These are phyloP conservation scores for Pouteria campechiana DNA, from an alignment of 179 eudicot genomes.

Conservation along the genomic window DNA sequence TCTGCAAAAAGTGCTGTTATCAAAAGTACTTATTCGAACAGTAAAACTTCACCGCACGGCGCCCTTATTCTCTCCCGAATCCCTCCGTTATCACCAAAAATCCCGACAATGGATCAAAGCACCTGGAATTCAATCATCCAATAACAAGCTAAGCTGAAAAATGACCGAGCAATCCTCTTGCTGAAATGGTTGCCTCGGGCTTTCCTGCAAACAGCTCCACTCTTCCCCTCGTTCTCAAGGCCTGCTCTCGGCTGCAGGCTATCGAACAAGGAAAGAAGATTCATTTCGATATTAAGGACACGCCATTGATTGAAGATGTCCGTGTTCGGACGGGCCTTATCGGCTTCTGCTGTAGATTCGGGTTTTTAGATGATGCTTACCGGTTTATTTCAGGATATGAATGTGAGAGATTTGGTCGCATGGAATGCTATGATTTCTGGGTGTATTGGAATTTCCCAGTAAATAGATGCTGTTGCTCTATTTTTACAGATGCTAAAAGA, in stretches of 20 bases:
- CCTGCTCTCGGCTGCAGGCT: slow-evolving; percentile 32
- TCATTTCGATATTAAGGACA: slow-evolving; percentile 9
- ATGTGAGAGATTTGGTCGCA: slow-evolving; percentile 31
- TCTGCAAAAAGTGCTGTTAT: no score
- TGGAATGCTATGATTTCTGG: slow-evolving; percentile 51
- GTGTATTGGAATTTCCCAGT: slow-evolving; percentile 21
- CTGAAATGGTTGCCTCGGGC: slow-evolving; percentile 27
- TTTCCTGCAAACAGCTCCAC: slow-evolving; percentile 20
- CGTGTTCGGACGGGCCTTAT: slow-evolving; percentile 28
- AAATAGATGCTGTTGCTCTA: slow-evolving; percentile 20
- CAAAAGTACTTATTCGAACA: no score
- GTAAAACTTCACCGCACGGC: no score
- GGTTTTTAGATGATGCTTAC: slow-evolving; percentile 22
- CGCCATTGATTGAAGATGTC: slow-evolving; percentile 15
- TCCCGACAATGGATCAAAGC: slow-evolving; percentile 7
- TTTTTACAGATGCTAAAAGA: slow-evolving; percentile 16
- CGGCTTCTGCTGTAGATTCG: slow-evolving; percentile 34
- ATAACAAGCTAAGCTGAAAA: slow-evolving; percentile 25
- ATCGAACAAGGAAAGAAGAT: slow-evolving; percentile 27
- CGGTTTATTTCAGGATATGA: slow-evolving; percentile 27
- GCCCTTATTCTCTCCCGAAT: no score
- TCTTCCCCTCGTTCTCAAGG: slow-evolving; percentile 37
- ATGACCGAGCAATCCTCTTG: slow-evolving; percentile 30
- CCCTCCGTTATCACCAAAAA: slow-evolving; percentile 1
- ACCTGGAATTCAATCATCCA: slow-evolving; percentile 36